phyloP scores from a whole-genome alignment of 208 protist species.

The Crithidia mellificae region DNA sequence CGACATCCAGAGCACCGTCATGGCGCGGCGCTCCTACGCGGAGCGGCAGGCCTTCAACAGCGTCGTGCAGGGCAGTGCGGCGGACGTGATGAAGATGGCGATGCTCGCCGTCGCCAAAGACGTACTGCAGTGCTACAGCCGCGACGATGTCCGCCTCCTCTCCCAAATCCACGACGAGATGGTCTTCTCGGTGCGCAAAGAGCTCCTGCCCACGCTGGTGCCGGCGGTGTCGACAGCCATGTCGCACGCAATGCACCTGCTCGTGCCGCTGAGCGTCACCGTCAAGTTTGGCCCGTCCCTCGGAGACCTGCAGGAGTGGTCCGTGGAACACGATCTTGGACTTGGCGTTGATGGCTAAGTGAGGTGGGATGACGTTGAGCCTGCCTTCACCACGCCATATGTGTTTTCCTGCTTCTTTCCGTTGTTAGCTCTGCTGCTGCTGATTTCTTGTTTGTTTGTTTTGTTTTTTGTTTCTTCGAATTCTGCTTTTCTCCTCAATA shows the following conservation, averaged over 20 bases:
- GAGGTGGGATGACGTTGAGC: too few species aligned
- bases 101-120: slow-evolving; percentile 82
- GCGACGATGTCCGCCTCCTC: slow-evolving; percentile 51
- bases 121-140: slow-evolving; percentile 51
- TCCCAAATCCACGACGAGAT: slow-evolving; percentile 88
- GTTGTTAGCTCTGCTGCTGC: too few species aligned
- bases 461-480: too few species aligned
- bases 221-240: slow-evolving; percentile 45
- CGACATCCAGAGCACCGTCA: slow-evolving; percentile 64
- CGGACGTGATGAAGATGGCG: slow-evolving; percentile 88
- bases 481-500: too few species aligned
- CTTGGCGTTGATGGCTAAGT: slow-evolving; percentile 28
- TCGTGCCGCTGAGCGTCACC: slow-evolving; percentile 61
- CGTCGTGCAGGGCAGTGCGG: slow-evolving; percentile 86
- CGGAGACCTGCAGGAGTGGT: slow-evolving; percentile 74
- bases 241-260: slow-evolving; percentile 63
- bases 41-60: slow-evolving; percentile 92
- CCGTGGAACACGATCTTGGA: slow-evolving; percentile 77
- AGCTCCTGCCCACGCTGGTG: slow-evolving; percentile 47
- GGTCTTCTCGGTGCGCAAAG: slow-evolving; percentile 60
- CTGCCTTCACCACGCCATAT: too few species aligned
- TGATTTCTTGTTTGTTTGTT: too few species aligned
- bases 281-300: slow-evolving; percentile 73
- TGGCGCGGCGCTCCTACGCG: slow-evolving; percentile 62
- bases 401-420: too few species aligned